Conservation (phyloP, 2,329 filamentous ascomycete species). For the Exophiala phaeomuriformis region DNA sequence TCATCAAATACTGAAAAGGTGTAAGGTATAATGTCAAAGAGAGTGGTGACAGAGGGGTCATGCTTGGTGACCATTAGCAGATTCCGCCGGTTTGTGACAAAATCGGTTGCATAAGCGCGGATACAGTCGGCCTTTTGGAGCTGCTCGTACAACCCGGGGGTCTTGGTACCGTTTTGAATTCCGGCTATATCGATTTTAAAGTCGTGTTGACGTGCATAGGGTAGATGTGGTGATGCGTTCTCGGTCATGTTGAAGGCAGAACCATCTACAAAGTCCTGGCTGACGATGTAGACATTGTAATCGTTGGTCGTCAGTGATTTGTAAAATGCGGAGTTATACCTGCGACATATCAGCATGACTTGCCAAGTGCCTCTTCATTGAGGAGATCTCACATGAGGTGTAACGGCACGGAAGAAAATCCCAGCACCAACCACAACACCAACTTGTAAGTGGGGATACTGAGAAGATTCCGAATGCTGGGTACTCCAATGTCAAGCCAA, state of each 20-base stretch:
- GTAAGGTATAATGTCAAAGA: conserved; percentile 1
- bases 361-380: neutral
- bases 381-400: conserved; percentile 25
- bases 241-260: neutral
- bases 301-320: conserved; percentile 23
- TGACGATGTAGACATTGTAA: conserved; percentile 24
- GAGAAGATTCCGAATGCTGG: conserved; percentile 28
- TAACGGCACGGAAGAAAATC: conserved; percentile 25
- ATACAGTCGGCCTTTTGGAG: conserved; percentile 17
- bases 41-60: neutral
- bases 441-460: conserved; percentile 12
- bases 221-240: neutral
- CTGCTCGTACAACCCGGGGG: conserved; percentile 1
- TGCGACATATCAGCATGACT: neutral
- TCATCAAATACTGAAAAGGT: neutral
- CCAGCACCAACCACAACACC: conserved; percentile 25
- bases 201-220: neutral
- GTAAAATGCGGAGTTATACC: conserved; percentile 30
- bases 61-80: conserved; percentile 18
- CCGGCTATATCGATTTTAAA: neutral
- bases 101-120: conserved; percentile 13
- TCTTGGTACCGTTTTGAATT: neutral
- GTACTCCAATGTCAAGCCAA: conserved; percentile 31
- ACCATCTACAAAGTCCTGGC: conserved; percentile 19
- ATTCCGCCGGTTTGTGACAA: conserved; percentile 13